Conservation (phyloP, 1,139 yeast genomes). For the Lodderomyces oxycetoniae region DNA sequence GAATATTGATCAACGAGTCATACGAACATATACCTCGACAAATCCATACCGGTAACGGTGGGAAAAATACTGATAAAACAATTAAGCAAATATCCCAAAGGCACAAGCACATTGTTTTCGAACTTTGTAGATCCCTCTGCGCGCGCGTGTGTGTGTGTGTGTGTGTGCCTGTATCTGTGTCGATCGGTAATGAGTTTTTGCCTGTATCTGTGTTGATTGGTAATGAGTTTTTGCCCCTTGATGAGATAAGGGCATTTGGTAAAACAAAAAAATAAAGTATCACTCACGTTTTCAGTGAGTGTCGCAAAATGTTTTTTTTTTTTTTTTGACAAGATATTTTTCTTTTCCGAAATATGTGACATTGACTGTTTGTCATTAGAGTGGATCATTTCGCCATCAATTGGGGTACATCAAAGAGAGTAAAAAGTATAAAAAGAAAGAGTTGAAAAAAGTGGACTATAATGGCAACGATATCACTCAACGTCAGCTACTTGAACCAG, state of each 20-base stretch:
- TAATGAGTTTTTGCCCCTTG: neutral
- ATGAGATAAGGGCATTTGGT: too few relatives aligned
- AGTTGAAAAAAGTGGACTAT: too few relatives aligned
- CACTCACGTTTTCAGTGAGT: too few relatives aligned
- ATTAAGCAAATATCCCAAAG: conserved; percentile 53
- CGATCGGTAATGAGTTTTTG: neutral
- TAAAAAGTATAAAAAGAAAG: too few relatives aligned
- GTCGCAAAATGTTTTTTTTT: too few relatives aligned
- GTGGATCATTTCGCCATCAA: too few relatives aligned
- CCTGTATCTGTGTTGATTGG: neutral
- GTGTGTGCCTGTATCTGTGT: neutral
- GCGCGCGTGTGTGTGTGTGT: neutral
- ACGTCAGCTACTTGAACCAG: conserved; percentile 18
- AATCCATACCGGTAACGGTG: conserved; percentile 70
- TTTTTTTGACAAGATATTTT: too few relatives aligned
- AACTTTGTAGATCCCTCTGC: too few relatives aligned
- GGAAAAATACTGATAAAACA: conserved; percentile 56
- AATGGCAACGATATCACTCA: conserved; percentile 25
- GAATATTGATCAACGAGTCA: conserved; percentile 57
- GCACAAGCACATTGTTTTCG: conserved; percentile 17
- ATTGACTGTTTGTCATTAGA: too few relatives aligned
- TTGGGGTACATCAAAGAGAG: too few relatives aligned
- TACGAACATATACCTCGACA: conserved; percentile 61
- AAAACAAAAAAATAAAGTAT: too few relatives aligned
- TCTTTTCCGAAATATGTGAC: too few relatives aligned